Evolutionary conservation across 805 yeast species (phyloP).

Genomic region (Saccharomycopsis sp.): DNA sequence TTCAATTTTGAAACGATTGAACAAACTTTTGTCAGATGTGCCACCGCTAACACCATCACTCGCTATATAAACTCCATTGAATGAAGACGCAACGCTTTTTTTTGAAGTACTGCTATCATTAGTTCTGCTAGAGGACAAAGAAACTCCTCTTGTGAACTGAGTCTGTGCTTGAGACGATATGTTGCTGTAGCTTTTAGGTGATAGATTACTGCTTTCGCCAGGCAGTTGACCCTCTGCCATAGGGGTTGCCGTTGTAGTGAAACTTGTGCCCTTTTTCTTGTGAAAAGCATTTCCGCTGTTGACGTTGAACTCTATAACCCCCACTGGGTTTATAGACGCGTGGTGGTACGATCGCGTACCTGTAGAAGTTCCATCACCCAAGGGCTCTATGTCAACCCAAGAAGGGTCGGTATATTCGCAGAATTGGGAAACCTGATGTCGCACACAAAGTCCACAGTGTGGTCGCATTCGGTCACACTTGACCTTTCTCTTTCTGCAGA

Average conservation of each 20-base stretch:
- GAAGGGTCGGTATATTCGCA: constrained; percentile 25
- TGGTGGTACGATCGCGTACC: background rate
- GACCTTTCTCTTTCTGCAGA: constrained; percentile 30
- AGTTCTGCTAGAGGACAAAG: no score
- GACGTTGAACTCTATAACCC: background rate
- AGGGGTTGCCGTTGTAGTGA: no score
- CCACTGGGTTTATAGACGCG: background rate
- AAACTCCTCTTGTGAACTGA: no score
- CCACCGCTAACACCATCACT: no score
- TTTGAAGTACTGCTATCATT: no score
- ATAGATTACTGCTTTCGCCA: no score
- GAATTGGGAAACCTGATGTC: background rate
- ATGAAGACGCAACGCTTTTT: no score
- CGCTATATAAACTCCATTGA: no score
- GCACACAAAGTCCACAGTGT: constrained; percentile 24
- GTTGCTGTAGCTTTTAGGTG: no score
- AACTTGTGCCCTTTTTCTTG: background rate
- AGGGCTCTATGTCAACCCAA: constrained; percentile 24
- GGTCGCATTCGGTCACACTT: constrained; percentile 33
- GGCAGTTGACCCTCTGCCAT: no score
- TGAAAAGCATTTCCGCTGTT: no score
- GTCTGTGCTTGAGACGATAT: no score
- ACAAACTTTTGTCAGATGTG: background rate
- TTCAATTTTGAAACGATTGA: background rate
- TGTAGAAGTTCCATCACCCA: background rate